Conservation (phyloP, 208 protist genomes). For the Trypanosomatidae sp. region DNA sequence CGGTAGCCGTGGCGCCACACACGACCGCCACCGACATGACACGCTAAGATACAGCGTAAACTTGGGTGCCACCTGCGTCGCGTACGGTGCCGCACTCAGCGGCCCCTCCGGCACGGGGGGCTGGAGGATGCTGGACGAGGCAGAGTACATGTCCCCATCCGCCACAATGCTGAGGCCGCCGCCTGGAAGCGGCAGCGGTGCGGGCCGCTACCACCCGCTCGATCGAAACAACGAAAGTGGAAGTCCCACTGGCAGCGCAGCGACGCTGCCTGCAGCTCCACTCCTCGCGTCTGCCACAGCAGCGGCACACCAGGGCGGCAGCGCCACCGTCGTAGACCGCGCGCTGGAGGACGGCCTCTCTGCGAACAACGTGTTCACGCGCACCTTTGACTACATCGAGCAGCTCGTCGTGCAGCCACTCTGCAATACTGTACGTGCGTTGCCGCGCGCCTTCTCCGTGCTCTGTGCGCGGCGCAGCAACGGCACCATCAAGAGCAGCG, state of each 20-base stretch:
- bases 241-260: not conserved
- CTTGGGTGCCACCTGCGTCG: slow-evolving; percentile 2
- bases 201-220: not conserved
- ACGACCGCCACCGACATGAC: slow-evolving; percentile 5
- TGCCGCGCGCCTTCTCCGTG: not conserved
- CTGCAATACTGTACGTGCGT: not conserved
- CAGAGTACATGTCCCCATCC: not conserved
- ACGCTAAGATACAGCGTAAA: slow-evolving; percentile 5
- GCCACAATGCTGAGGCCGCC: not conserved
- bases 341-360: slow-evolving; percentile 22
- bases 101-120: not conserved
- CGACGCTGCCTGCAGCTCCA: not conserved
- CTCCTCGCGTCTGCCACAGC: not conserved
- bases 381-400: slow-evolving; percentile 25
- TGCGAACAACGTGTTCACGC: slow-evolving; percentile 27
- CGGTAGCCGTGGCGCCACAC: not conserved
- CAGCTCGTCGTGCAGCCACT: slow-evolving; percentile 18
- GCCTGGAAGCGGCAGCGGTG: not conserved
- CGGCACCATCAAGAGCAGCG: not conserved
- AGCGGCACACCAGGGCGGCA: not conserved
- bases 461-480: not conserved
- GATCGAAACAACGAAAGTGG: not conserved
- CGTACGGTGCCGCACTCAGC: not conserved
- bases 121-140: not conserved
- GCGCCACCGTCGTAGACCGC: not conserved